Conservation (phyloP, 2,329 filamentous ascomycete species). For the Ceratocystis colombiana region DNA sequence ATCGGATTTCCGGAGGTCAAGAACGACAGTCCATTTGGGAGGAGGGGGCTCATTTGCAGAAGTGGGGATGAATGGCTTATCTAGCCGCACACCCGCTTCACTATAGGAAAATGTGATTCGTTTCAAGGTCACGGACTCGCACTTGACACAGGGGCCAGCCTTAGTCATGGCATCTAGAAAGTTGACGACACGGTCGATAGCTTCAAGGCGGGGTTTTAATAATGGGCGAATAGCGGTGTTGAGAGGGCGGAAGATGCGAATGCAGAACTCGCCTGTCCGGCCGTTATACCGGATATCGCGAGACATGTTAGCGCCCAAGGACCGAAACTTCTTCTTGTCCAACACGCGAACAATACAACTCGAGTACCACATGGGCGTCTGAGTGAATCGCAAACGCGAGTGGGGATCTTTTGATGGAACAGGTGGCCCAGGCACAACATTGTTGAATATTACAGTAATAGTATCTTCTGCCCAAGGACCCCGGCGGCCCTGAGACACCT, state of each 20-base stretch:
- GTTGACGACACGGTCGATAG: slow-evolving; percentile 59
- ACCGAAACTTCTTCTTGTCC: slow-evolving; percentile 44
- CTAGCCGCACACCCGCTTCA: slow-evolving; percentile 28
- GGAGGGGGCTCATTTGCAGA: background rate
- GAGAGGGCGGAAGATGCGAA: slow-evolving; percentile 49
- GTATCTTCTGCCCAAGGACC: slow-evolving; percentile 49
- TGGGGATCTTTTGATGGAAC: slow-evolving; percentile 19
- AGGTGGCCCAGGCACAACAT: slow-evolving; percentile 32
- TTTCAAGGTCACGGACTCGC: slow-evolving; percentile 50
- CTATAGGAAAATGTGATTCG: slow-evolving; percentile 61
- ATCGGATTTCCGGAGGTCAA: slow-evolving; percentile 46
- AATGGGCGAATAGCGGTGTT: slow-evolving; percentile 49
- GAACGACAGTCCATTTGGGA: slow-evolving; percentile 42
- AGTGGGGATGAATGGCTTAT: background rate
- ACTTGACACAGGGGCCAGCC: slow-evolving; percentile 45
- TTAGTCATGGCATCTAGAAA: slow-evolving; percentile 57
- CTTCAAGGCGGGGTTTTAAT: slow-evolving; percentile 51
- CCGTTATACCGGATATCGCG: slow-evolving; percentile 53
- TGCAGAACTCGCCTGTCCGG: slow-evolving; percentile 50
- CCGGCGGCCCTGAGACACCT: slow-evolving; percentile 6
- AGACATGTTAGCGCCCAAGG: slow-evolving; percentile 48
- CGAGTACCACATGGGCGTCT: slow-evolving; percentile 35
- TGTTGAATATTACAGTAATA: slow-evolving; percentile 49
- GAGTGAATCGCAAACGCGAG: slow-evolving; percentile 20
- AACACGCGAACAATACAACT: slow-evolving; percentile 48